Evolutionary conservation across 306 rosid genomes (phyloP), one percentile per base, ranked within the genome.

Genomic region (Astragalus membranaceus): DNA sequence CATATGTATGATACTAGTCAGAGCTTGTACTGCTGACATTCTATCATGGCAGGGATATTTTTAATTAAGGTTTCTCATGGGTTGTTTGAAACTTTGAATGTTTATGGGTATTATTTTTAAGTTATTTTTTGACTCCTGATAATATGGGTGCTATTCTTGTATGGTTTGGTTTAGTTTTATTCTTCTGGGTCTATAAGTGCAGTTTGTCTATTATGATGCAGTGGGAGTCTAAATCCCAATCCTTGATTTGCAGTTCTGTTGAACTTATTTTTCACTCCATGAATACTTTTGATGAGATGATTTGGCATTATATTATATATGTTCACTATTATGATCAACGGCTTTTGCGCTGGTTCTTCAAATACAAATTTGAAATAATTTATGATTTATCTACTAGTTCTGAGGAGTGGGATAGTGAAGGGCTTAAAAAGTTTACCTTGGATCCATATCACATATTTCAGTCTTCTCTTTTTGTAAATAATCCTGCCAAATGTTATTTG

Each of bases 331-430:
- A 59, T 15, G 23, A 58, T 26, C 14, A 57, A 74, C 17, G 66
- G 39, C 78, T 69, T 67, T 48, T 30, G 33, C 52, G 14, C 14
- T 16, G 55, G 43, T 58, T 41, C 42, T 20, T 69, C 56, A 39
- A 73, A 55, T 62, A 32, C 59, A 37, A 32, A 41, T 43, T 49
- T 56, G 59, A 55, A 65, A 39, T 32, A 4, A 49, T 68, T 37
- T 61, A 39, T 32, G 2, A 49, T 68, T 37, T 61, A 67, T 54
- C 41, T 5, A 67, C 54, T 41, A 46, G 66, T 73, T 65, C 53
- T 67, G 8, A 61, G 29, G 47, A 68, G 20, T 50, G 66, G 57
- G 49, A 29, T 53, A 10, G 44, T 55, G 53, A 49, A 81, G 47
- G 70, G 29, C 46, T 42, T 64, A 50, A 64, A 61, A 17, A 4